Evolutionary conservation across 257 asterid species (phyloP).

Genomic region (Catharanthus roseus): DNA sequence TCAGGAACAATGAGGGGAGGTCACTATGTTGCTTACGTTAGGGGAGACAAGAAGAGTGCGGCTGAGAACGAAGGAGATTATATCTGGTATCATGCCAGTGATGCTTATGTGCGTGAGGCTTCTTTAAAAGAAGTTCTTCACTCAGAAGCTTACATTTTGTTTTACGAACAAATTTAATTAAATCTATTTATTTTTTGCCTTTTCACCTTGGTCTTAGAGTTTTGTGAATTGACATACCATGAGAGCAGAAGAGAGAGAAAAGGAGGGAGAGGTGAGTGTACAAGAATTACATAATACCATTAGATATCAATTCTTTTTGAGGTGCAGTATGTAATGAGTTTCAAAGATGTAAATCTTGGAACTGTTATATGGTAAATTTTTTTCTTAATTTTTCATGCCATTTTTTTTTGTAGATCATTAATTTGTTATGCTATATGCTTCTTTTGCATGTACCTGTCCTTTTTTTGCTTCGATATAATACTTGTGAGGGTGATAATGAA

Average conservation of each 20-base stretch:
- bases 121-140: slow-evolving; percentile 61
- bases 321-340: slow-evolving; percentile 25
- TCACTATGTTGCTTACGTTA: slow-evolving; percentile 73
- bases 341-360: slow-evolving; percentile 9
- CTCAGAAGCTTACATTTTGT: slow-evolving; percentile 76
- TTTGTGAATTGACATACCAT: slow-evolving; percentile 20
- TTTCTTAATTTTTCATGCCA: not conserved
- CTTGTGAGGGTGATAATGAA: too few relatives aligned
- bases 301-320: slow-evolving; percentile 39
- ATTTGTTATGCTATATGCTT: too few relatives aligned
- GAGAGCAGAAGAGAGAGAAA: slow-evolving; percentile 4
- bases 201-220: slow-evolving; percentile 13
- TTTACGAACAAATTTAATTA: slow-evolving; percentile 52
- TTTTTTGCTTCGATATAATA: too few relatives aligned
- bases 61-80: slow-evolving; percentile 22
- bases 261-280: slow-evolving; percentile 22
- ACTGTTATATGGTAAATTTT: not conserved
- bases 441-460: too few relatives aligned
- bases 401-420: too few relatives aligned
- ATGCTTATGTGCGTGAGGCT: slow-evolving; percentile 57
- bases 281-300: slow-evolving; percentile 15
- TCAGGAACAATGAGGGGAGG: slow-evolving; percentile 84
- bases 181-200: slow-evolving; percentile 17
- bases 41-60: slow-evolving; percentile 37
- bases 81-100: slow-evolving; percentile 73